phyloP scores from a whole-genome alignment of 306 rosid genomes.

The Fagus sylvatica region DNA sequence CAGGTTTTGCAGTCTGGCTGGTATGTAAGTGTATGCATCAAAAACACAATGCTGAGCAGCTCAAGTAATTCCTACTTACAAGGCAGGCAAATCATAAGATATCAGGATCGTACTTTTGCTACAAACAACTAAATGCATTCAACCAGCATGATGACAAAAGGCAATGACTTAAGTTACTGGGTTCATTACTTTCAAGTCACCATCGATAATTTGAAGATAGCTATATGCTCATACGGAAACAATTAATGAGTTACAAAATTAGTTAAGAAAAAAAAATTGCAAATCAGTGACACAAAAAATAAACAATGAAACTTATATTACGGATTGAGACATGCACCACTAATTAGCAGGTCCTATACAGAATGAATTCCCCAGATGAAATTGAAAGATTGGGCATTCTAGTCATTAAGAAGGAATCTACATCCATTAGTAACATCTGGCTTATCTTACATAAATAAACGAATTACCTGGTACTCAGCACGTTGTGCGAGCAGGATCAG shows the following conservation, averaged over 20 bases:
- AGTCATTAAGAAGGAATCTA: background rate
- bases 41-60: background rate
- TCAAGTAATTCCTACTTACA: background rate
- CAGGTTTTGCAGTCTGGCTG: background rate
- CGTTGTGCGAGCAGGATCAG: constrained; percentile 80
- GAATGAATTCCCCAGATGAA: background rate
- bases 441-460: constrained; percentile 1
- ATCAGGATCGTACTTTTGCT: background rate
- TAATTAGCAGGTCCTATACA: background rate
- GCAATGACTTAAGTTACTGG: background rate
- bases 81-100: background rate
- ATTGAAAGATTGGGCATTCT: background rate
- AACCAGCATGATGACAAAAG: background rate
- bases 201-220: too few relatives aligned
- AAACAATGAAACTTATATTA: background rate
- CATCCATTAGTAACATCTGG: background rate
- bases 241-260: background rate
- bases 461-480: constrained; percentile 82
- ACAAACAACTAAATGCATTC: background rate
- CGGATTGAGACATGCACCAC: background rate
- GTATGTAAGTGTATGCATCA: background rate
- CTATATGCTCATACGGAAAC: too few relatives aligned
- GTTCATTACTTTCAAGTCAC: too few relatives aligned
- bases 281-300: background rate
- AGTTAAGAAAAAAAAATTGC: too few relatives aligned